These are phyloP conservation scores for Anisodus tanguticus DNA, from an alignment of 257 asterid species.

Conservation along the genomic window DNA sequence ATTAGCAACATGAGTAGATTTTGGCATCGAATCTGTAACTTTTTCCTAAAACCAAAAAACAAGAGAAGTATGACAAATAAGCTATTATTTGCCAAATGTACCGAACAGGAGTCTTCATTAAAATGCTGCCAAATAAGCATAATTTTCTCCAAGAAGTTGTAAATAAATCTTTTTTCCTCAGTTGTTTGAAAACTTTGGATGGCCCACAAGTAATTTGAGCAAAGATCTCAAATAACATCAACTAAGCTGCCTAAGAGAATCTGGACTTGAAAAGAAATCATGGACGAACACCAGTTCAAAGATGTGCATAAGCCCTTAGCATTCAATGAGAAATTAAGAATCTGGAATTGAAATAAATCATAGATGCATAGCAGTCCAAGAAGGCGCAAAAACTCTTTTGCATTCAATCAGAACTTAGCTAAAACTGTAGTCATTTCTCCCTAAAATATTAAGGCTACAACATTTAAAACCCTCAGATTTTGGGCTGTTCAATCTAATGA, in stretches of 20 bases:
- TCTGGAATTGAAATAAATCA: constrained; percentile 19
- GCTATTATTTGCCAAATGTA: constrained; percentile 11
- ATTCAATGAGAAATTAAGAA: constrained; percentile 15
- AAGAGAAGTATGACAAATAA: constrained; percentile 33
- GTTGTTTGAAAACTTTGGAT: neutral
- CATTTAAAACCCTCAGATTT: neutral
- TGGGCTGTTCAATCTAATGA: neutral
- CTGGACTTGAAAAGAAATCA: neutral
- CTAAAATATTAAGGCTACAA: neutral
- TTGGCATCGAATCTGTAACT: constrained; percentile 65
- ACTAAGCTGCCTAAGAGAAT: constrained; percentile 1
- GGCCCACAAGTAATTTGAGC: constrained; percentile 1
- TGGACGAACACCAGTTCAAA: constrained; percentile 2
- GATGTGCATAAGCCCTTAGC: neutral
- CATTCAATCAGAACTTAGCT: neutral
- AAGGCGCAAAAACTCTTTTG: neutral
- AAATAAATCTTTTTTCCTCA: neutral
- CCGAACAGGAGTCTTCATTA: neutral
- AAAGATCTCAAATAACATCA: constrained; percentile 15
- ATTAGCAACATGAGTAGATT: constrained; percentile 67
- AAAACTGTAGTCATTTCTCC: neutral
- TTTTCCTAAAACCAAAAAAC: constrained; percentile 64
- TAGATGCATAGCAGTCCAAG: neutral
- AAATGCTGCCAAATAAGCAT: neutral
- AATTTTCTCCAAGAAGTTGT: neutral